Conservation (phyloP, 2,329 filamentous ascomycete species). For the Penicillium sp. region DNA sequence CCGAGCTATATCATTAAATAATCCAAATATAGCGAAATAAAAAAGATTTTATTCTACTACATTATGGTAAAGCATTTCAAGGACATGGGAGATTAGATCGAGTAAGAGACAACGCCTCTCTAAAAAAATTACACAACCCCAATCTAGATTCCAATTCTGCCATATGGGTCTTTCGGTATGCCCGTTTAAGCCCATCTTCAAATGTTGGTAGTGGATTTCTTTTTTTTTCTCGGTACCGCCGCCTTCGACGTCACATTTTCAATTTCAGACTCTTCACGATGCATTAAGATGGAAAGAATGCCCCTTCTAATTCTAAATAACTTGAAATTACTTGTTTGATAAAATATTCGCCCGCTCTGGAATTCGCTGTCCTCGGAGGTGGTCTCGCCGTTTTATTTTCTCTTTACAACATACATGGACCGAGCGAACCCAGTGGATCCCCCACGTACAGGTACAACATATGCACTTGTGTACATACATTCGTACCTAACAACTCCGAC, state of each 20-base stretch:
- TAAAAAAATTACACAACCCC: not conserved
- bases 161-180: not conserved
- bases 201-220: not conserved
- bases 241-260: conserved; percentile 2
- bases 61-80: not conserved
- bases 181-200: no score
- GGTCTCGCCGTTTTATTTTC: not conserved
- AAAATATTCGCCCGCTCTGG: not conserved
- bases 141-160: not conserved
- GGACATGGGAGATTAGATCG: not conserved
- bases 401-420: not conserved
- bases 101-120: not conserved
- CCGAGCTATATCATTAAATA: not conserved
- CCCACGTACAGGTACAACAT: no score
- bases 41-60: not conserved
- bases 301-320: not conserved
- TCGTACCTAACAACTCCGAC: not conserved
- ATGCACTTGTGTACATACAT: no score
- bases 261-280: not conserved
- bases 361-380: not conserved
- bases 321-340: not conserved
- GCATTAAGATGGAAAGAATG: not conserved
- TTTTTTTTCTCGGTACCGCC: not conserved
- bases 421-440: not conserved
- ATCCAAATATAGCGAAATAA: not conserved